phyloP scores from a whole-genome alignment of 2,329 filamentous ascomycete species.

The Microcera coccophila region DNA sequence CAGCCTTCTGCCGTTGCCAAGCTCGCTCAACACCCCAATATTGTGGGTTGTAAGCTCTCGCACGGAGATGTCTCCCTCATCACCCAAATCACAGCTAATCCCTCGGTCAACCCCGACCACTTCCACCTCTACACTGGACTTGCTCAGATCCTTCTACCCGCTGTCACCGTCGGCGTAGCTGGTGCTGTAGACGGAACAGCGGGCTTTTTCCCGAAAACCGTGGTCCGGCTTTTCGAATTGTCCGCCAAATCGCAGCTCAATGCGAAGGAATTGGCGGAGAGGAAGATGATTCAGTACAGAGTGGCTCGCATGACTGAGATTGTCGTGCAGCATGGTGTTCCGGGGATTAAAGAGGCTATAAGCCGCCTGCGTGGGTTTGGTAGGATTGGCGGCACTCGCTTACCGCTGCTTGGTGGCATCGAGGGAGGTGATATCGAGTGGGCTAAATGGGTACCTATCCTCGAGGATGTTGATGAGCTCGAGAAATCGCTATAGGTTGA shows the following conservation, averaged over 20 bases:
- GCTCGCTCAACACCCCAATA: constrained; percentile 59
- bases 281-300: constrained; percentile 52
- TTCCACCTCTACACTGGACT: constrained; percentile 64
- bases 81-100: constrained; percentile 58
- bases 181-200: constrained; percentile 65
- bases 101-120: constrained; percentile 55
- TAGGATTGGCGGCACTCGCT: constrained; percentile 53
- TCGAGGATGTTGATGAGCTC: constrained; percentile 12
- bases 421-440: constrained; percentile 31
- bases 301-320: constrained; percentile 60
- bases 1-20: constrained; percentile 54
- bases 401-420: constrained; percentile 54
- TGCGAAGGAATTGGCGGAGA: neutral
- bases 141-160: constrained; percentile 62
- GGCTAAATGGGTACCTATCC: constrained; percentile 15
- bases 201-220: constrained; percentile 60
- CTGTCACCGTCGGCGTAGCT: constrained; percentile 58
- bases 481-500: too few species aligned
- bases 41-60: constrained; percentile 66
- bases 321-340: constrained; percentile 56
- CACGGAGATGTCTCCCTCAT: constrained; percentile 63
- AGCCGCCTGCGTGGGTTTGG: constrained; percentile 55
- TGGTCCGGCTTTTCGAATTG: constrained; percentile 55
- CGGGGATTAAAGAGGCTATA: constrained; percentile 62
- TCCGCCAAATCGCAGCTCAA: constrained; percentile 25